Base-by-base conservation (phyloP, 805 yeast species). In the Blastobotrys chiropterorum region DNA sequence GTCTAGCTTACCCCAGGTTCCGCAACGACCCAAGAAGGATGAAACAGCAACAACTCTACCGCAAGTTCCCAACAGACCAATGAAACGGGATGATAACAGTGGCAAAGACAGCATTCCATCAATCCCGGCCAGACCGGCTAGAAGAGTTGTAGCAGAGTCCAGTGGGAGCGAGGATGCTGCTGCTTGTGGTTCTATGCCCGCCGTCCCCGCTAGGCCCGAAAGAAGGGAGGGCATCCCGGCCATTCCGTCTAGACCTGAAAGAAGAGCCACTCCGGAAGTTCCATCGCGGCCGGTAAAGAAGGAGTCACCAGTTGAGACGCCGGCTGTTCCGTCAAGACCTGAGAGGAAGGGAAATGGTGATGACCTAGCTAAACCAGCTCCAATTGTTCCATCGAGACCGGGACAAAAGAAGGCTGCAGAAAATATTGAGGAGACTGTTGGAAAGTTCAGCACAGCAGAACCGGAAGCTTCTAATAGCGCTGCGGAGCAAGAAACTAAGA, bases 91-190 rank as follows among this genome's bases (percentile, higher is more conserved):
- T n/a, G 46, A 43, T 8, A 43, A 14, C 6, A n/a, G 5, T 16
- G 22, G 17, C 6, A 26, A 15, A 20, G 7, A 11, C 21, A 30
- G 11, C 13, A 14, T 45, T 14, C 53, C 53, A 3, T 19, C 47
- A n/a, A 26, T 50, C 26, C 53, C 53, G 13, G 53, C 47, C 22
- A 46, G 53, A 40, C 53, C 53, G 13, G 47, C 20, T n/a, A 30
- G 49, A 21, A 16, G 20, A 40, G 43, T 40, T 3, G 14, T 8
- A 3, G 20, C 2, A 40, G 3, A 40, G 11, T 15, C 43, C 11
- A 38, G 20, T 40, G 20, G 11, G 11, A 11, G 34, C 5, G 34
- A 48, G 47, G 46, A 14, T 30, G 34, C 16, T 14, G 20, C 31
- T 13, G 44, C 34, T 34, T 8, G n/a, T 16, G 48, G 47, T 21